These are phyloP conservation scores for Nematodospora valgi DNA, from an alignment of 805 yeast genomes.

Conservation along the genomic window DNA sequence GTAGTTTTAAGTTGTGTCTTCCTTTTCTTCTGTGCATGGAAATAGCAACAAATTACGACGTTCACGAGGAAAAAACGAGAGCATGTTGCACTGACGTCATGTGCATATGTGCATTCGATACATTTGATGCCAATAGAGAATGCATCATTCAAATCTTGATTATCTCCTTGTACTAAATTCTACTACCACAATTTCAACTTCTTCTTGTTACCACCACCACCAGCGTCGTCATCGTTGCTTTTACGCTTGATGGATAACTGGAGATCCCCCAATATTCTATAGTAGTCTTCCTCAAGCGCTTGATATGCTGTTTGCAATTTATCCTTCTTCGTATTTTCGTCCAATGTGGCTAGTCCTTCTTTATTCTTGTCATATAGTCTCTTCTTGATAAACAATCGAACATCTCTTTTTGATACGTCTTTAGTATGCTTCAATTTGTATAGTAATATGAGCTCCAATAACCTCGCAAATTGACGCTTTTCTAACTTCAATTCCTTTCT, in stretches of 20 bases:
- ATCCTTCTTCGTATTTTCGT: slow-evolving; percentile 58
- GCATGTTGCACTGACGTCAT: too few relatives aligned
- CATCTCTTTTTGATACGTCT: slow-evolving; percentile 28
- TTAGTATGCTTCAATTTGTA: slow-evolving; percentile 28
- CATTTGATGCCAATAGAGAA: too few relatives aligned
- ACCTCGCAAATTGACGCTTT: slow-evolving; percentile 70
- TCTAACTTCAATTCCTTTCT: slow-evolving; percentile 57
- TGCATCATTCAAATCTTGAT: too few relatives aligned
- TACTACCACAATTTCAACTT: too few relatives aligned
- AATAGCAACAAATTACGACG: too few relatives aligned
- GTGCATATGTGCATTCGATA: too few relatives aligned
- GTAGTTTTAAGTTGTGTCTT: too few relatives aligned
- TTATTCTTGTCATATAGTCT: slow-evolving; percentile 75
- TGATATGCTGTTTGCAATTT: slow-evolving; percentile 75
- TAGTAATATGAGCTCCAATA: slow-evolving; percentile 70
- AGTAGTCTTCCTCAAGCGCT: slow-evolving; percentile 67
- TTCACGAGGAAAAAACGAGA: too few relatives aligned
- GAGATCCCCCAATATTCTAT: slow-evolving; percentile 46
- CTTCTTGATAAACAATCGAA: slow-evolving; percentile 64
- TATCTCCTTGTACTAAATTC: too few relatives aligned
- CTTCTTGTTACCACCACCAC: too few relatives aligned
- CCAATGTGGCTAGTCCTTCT: slow-evolving; percentile 70
- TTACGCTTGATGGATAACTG: slow-evolving; percentile 11
- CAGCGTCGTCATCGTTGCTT: too few relatives aligned
- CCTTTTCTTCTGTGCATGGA: too few relatives aligned